Conservation (phyloP, 169 alveolate genomes). For the Cystoisospora suis region DNA sequence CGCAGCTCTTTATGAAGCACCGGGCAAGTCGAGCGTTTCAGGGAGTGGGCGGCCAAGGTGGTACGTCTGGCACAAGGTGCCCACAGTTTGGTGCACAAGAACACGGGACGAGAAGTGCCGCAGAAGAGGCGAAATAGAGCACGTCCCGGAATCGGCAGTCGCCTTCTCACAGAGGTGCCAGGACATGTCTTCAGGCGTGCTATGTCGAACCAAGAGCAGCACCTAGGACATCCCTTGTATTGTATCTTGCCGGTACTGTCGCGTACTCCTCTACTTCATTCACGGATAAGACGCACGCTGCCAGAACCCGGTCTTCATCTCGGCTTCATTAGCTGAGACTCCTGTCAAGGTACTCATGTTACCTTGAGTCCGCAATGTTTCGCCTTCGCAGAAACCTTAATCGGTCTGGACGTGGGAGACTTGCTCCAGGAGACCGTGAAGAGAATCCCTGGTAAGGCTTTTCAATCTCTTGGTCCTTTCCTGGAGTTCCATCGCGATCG, state of each 20-base stretch:
- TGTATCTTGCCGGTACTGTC: background rate
- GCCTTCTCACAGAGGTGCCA: background rate
- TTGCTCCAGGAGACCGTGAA: background rate
- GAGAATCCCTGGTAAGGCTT: background rate
- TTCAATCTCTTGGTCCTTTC: background rate
- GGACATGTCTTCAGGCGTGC: background rate
- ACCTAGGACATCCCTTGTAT: too few relatives aligned
- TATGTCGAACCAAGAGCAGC: background rate
- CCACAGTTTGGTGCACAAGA: background rate
- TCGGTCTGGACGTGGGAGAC: background rate
- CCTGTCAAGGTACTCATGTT: too few relatives aligned
- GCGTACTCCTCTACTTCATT: background rate
- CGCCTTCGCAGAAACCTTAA: too few relatives aligned
- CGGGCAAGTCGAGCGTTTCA: background rate
- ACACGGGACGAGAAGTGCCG: background rate
- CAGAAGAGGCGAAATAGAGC: background rate
- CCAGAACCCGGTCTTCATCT: background rate
- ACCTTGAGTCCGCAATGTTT: too few relatives aligned
- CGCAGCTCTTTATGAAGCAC: conserved; percentile 15
- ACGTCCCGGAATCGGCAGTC: background rate
- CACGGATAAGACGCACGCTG: background rate
- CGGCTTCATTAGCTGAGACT: background rate
- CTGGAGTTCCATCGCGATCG: background rate
- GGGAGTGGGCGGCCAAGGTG: background rate
- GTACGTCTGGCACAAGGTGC: background rate